Evolutionary conservation across 495 filamentous ascomycete species (phyloP).

Genomic region (Talaromyces ruber): DNA sequence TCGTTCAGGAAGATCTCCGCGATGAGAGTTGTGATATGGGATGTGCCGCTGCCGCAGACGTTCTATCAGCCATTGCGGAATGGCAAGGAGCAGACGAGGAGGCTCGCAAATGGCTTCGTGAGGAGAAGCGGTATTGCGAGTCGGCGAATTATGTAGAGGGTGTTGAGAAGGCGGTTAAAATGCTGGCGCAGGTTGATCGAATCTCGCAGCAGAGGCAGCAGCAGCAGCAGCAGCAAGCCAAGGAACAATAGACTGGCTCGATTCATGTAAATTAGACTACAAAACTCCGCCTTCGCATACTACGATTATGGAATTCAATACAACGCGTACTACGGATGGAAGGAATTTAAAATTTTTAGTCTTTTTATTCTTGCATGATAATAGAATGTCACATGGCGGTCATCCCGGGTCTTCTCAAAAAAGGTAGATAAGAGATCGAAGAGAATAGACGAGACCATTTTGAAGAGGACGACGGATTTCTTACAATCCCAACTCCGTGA

Average conservation of each 20-base stretch:
- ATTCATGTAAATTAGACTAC: neutral
- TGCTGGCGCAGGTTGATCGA: neutral
- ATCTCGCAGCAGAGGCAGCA: neutral
- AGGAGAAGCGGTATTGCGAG: constrained; percentile 50
- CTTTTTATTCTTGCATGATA: constrained; percentile 4
- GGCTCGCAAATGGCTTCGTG: constrained; percentile 45
- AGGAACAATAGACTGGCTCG: neutral
- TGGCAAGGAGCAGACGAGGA: constrained; percentile 55
- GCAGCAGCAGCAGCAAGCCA: neutral
- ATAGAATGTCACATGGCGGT: constrained; percentile 3
- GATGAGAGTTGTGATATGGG: constrained; percentile 78
- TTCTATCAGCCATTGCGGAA: constrained; percentile 74
- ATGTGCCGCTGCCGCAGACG: constrained; percentile 77
- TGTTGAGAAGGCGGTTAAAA: constrained; percentile 41
- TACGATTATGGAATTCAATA: neutral
- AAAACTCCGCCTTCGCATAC: neutral
- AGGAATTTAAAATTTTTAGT: constrained; percentile 1
- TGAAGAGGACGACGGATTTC: neutral
- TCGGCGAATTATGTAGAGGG: constrained; percentile 58
- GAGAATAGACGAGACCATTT: neutral
- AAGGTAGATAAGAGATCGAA: neutral
- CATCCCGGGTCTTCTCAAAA: neutral
- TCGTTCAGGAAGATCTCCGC: constrained; percentile 48
- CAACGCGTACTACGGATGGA: neutral
- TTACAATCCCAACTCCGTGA: neutral